Base-by-base conservation (phyloP, 1,284 basidiomycete species). In the Puccinia hordei region DNA sequence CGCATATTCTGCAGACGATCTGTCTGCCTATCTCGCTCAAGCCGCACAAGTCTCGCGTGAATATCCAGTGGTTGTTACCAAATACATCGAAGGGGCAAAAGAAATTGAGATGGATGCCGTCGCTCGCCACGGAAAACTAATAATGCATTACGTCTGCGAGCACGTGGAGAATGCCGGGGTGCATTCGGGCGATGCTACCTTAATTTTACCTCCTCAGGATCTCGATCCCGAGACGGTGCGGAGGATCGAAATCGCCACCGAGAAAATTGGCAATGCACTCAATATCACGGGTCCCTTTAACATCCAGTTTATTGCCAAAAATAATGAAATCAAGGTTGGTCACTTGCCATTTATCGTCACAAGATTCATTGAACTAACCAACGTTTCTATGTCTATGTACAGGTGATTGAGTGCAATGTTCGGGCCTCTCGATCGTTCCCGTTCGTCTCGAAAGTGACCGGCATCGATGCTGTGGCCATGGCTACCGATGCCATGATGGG, bases 41-140 rank as follows among this genome's bases (percentile, higher is more conserved):
- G 96, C 96, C n/a, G 92, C 95, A 17, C 94, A 93, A 76, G 95
- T 99, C 81, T 98, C 97, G 77, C 91, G 95, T 81, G 96, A 98
- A 75, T 93, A 98, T 85, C 96, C 97, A 0, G 96, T 98, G 82
- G 97, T 99, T 83, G 98, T 98, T 87, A 93, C 94, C 82, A 98
- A 98, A 87, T 99, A 98, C 87, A 97, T 99, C 85, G 96, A 99
- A 87, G 93, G 96, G 85, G 96, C 96, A 65, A 98, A 99, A 89
- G 97, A 99, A 87, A 99, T 98, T 83, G 97, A 99, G 88, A 98
- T 99, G 94, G 96, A 99, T 85, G 96, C 97, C 33, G 91, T 99
- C 61, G 97, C 97, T 73, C 93, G 92, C 87, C 93, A 95, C 84
- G 96, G 96, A 63, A 94, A 97, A 89, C 91, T 98, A 90, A 89